phyloP scores from a whole-genome alignment of 345 rosid species.

The Chamaenerion angustifolium region DNA sequence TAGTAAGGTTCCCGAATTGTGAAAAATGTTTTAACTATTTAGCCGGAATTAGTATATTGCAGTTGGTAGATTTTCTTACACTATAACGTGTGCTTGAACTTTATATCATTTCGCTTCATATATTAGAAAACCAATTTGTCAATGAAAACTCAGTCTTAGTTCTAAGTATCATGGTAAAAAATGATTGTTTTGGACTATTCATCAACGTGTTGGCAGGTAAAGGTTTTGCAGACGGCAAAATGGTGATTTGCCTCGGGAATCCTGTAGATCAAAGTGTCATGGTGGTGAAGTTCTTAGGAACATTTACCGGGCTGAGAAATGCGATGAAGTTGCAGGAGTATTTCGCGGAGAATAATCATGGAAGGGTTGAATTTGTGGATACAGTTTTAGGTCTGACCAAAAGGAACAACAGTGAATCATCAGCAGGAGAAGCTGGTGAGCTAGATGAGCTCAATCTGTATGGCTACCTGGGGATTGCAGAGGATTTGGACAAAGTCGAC shows the following conservation, averaged over 20 bases:
- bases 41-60: too few species aligned
- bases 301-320: constrained; percentile 30
- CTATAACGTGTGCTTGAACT: too few species aligned
- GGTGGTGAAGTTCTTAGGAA: constrained; percentile 34
- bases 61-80: too few species aligned
- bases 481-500: constrained; percentile 46
- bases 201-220: constrained; percentile 17
- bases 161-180: background rate
- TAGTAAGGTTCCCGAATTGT: too few species aligned
- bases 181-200: background rate
- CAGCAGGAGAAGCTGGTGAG: constrained; percentile 15
- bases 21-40: too few species aligned
- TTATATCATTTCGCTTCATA: too few species aligned
- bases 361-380: constrained; percentile 28
- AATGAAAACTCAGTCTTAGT: too few species aligned
- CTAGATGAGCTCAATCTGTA: constrained; percentile 24
- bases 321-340: constrained; percentile 35
- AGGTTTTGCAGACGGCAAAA: constrained; percentile 36
- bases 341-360: constrained; percentile 25
- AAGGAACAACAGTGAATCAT: constrained; percentile 4
- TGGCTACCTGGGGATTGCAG: constrained; percentile 42
- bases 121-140: too few species aligned
- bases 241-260: constrained; percentile 36
- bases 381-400: constrained; percentile 9
- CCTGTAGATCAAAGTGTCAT: constrained; percentile 44